Base-by-base conservation (phyloP, 1,139 yeast species). In the Geotrichum reessii region DNA sequence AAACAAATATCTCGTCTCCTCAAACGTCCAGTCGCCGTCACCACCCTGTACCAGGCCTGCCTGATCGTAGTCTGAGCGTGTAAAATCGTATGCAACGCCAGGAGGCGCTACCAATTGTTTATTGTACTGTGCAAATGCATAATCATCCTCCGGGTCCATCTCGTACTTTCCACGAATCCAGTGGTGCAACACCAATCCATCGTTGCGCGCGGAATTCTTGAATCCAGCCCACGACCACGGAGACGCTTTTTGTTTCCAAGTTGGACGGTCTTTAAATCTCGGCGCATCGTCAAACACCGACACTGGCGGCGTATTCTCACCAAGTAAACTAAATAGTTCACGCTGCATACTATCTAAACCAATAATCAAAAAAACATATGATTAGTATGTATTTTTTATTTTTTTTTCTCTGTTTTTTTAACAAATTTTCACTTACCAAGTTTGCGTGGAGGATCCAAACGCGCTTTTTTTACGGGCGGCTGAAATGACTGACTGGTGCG, bases 221-320 rank as follows among this genome's bases (percentile, higher is more conserved):
- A 93, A 93, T 6, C 79, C 76, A 50, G 81, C 79, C 71, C 82
- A 77, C 0, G 83, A 79, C 99, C 99, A 93, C 0, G 97, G 92
- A 0, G 93, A 81, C 0, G 90, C 87, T 64, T 83, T 85, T 25
- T 78, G 78, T 52, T 76, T 73, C 66, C 85, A 76, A 61, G 82
- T 81, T 59, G 91, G 78, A 64, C 83, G 81, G 60, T 85, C 88
- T 66, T 87, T 88, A 65, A 84, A 83, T 64, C 82, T 81, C 9
- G 58, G 49, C 14, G 33, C 27, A 54, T 77, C 76, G 52, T 75
- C 76, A 42, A 76, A 69, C 11, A 81, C 79, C 7, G 81, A 78
- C 2, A 91, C 83, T 1, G 99, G 95, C 0, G 99, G 97, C 1
- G 96, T 85, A 71, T 90, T 91, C 48, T 95, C 93, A 1, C 99